phyloP scores from a whole-genome alignment of 129 eudicot genomes.

The Ambrosia artemisiifolia region DNA sequence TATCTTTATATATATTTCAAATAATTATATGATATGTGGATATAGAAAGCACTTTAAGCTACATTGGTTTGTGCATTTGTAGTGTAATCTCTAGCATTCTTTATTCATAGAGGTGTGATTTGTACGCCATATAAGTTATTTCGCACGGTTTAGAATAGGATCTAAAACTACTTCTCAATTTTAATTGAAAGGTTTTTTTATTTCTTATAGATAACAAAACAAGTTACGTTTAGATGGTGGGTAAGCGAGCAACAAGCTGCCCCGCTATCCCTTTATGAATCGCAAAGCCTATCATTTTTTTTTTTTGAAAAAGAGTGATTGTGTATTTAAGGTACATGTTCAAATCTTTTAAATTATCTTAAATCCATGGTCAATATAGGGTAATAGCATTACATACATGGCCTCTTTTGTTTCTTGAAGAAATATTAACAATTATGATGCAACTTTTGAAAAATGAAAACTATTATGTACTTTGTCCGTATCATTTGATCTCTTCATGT shows the following conservation, averaged over 20 bases:
- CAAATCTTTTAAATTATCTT: background rate
- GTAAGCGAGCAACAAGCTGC: no score
- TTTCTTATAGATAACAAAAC: no score
- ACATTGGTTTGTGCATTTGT: background rate
- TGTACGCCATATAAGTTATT: background rate
- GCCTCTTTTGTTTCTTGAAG: background rate
- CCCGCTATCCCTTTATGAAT: no score
- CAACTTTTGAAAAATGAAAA: background rate
- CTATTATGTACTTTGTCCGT: background rate
- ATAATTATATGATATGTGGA: background rate
- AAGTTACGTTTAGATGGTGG: no score
- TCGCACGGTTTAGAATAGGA: background rate
- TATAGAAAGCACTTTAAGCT: background rate
- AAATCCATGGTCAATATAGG: background rate
- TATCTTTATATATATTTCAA: no score
- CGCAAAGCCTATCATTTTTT: no score
- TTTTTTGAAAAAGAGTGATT: background rate
- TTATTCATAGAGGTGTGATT: background rate
- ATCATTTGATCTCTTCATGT: background rate
- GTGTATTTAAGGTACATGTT: background rate
- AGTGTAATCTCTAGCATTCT: background rate
- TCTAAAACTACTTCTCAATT: slow-evolving; percentile 11
- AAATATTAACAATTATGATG: background rate
- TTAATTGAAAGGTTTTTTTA: no score
- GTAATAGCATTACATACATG: background rate